Conservation (phyloP, 208 protist genomes). For the Trypanosoma cruzi region DNA sequence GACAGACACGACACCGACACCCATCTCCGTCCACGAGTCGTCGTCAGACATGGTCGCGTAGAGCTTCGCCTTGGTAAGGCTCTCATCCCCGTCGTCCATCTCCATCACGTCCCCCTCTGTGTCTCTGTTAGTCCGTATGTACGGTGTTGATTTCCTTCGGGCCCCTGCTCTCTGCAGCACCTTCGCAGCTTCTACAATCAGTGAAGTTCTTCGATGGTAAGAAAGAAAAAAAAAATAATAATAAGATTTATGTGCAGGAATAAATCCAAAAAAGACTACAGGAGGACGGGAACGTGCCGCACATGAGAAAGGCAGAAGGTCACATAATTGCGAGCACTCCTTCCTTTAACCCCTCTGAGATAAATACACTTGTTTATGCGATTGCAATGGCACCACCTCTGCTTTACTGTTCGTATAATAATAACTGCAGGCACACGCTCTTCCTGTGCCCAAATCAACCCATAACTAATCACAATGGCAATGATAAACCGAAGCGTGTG, state of each 20-base stretch:
- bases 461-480: background rate
- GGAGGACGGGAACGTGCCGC: no score
- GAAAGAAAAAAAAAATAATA: background rate
- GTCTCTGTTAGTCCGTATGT: background rate
- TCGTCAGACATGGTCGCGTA: constrained; percentile 54
- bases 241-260: background rate
- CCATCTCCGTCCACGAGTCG: constrained; percentile 66
- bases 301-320: no score
- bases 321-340: no score
- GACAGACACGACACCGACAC: constrained; percentile 57
- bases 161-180: background rate
- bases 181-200: constrained; percentile 2
- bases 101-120: constrained; percentile 15
- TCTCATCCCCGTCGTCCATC: constrained; percentile 26
- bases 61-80: constrained; percentile 77
- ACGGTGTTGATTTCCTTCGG: background rate
- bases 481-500: background rate
- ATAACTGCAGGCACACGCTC: background rate
- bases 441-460: background rate
- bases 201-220: background rate
- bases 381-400: background rate
- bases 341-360: no score
- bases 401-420: background rate
- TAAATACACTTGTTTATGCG: no score
- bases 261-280: background rate